A percentile compares a stretch with the other conserved stretches of the same genome.
These are phyloP conservation scores for Orbilia javanica DNA, from an alignment of 2,329 filamentous ascomycete species.

Conservation along the genomic window DNA sequence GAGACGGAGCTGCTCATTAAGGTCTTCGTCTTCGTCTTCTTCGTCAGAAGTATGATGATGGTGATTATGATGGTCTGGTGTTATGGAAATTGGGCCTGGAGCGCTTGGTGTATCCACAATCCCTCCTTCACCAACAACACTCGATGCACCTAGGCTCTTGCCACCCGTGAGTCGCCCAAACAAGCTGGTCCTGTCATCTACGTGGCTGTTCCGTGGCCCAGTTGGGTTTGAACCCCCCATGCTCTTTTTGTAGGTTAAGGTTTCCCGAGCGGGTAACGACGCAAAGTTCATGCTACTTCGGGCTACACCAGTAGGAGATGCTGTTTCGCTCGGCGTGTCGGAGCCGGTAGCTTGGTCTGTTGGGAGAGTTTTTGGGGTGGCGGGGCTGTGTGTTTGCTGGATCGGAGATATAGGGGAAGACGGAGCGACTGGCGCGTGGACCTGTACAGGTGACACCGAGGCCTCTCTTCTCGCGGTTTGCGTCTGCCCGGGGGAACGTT, in stretches of 20 bases:
- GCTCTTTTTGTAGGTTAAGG: conserved; percentile 85
- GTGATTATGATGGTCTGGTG: background rate
- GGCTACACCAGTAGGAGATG: conserved; percentile 37
- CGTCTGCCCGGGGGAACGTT: background rate
- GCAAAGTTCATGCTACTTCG: conserved; percentile 98
- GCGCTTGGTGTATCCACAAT: background rate
- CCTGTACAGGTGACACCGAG: conserved; percentile 58
- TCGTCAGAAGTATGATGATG: conserved; percentile 64
- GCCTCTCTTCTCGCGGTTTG: background rate
- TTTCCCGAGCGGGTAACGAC: conserved; percentile 89
- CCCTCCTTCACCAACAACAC: conserved; percentile 60
- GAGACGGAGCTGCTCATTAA: conserved; percentile 54
- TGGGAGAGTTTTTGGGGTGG: conserved; percentile 51
- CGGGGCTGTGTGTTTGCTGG: conserved; percentile 41
- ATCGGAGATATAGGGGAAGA: conserved; percentile 61
- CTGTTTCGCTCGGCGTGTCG: conserved; percentile 66
- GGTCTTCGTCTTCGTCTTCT: conserved; percentile 64
- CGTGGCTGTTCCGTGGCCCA: conserved; percentile 80
- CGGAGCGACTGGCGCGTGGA: conserved; percentile 59
- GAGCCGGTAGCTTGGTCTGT: conserved; percentile 67
- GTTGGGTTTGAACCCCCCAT: conserved; percentile 73
- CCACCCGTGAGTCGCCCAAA: conserved; percentile 80
- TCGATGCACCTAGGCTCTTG: conserved; percentile 74
- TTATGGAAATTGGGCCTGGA: background rate
- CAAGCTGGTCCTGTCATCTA: conserved; percentile 80